These are phyloP conservation scores for Blakeslea trispora DNA, from an alignment of 371 early-diverging fungal genomes.

Conservation along the genomic window DNA sequence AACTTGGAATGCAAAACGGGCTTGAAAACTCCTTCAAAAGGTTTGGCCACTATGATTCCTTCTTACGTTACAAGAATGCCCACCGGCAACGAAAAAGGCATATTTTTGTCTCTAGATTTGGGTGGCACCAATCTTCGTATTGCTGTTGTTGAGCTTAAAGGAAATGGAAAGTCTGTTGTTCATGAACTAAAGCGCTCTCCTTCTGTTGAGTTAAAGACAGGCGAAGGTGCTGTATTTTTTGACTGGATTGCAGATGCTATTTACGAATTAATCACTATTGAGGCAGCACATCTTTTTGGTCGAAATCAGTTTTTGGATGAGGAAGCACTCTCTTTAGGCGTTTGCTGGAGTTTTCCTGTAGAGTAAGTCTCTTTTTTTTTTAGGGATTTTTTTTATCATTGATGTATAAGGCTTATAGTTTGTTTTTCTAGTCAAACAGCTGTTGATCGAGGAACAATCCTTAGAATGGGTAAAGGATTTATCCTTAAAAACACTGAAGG, in stretches of 20 bases:
- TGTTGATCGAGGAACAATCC: slow-evolving; percentile 70
- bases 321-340: slow-evolving; percentile 51
- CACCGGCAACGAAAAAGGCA: slow-evolving; percentile 83
- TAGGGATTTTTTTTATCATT: slow-evolving; percentile 1
- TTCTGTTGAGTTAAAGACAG: slow-evolving; percentile 54
- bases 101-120: slow-evolving; percentile 87
- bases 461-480: slow-evolving; percentile 95
- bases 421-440: slow-evolving; percentile 63
- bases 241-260: slow-evolving; percentile 85
- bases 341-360: slow-evolving; percentile 53
- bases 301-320: slow-evolving; percentile 27
- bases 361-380: slow-evolving; percentile 46
- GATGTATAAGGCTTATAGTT: not conserved
- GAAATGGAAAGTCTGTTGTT: slow-evolving; percentile 69
- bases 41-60: slow-evolving; percentile 72
- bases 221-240: slow-evolving; percentile 73
- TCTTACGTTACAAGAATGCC: slow-evolving; percentile 84
- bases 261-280: slow-evolving; percentile 32
- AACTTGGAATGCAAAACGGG: slow-evolving; percentile 44
- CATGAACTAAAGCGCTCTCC: slow-evolving; percentile 73
- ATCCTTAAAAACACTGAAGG: slow-evolving; percentile 73
- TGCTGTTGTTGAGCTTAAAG: slow-evolving; percentile 74
- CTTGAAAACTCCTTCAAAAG: slow-evolving; percentile 46
- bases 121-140: slow-evolving; percentile 94
- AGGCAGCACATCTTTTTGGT: slow-evolving; percentile 33